phyloP scores from a whole-genome alignment of 805 yeast species.

The Ogataea wickerhamii region DNA sequence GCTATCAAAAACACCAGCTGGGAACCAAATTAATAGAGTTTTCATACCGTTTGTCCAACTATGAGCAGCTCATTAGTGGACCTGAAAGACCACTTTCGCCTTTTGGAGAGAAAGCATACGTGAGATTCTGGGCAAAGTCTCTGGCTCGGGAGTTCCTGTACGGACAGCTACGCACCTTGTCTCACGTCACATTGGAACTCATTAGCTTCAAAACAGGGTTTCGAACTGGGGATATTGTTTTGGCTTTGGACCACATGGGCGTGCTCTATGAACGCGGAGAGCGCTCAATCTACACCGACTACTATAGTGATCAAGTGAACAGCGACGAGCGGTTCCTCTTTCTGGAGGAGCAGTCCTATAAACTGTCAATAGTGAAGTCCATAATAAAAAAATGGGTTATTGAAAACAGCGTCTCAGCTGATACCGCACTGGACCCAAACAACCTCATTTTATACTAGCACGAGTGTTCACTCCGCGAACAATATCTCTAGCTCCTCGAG shows the following conservation, averaged over 20 bases:
- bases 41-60: conserved; percentile 71
- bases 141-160: conserved; percentile 42
- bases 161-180: conserved; percentile 34
- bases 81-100: conserved; percentile 91
- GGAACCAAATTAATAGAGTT: conserved; percentile 82
- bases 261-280: conserved; percentile 34
- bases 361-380: conserved; percentile 22
- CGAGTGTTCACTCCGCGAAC: conserved; percentile 42
- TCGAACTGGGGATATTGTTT: conserved; percentile 55
- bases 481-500: conserved; percentile 70
- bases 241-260: conserved; percentile 56
- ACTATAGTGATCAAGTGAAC: conserved; percentile 20
- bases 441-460: conserved; percentile 26
- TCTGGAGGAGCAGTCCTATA: conserved; percentile 24
- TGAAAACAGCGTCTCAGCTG: conserved; percentile 19
- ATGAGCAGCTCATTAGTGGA: conserved; percentile 66
- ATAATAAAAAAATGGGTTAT: conserved; percentile 29
- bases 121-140: conserved; percentile 68
- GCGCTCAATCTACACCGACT: conserved; percentile 27
- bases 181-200: conserved; percentile 41
- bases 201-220: conserved; percentile 60
- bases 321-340: conserved; percentile 18
- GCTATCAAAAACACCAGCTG: conserved; percentile 73
- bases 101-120: conserved; percentile 71
- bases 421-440: conserved; percentile 15